Conservation (phyloP, 768 basidiomycete species). For the Suillus cothurnatus region DNA sequence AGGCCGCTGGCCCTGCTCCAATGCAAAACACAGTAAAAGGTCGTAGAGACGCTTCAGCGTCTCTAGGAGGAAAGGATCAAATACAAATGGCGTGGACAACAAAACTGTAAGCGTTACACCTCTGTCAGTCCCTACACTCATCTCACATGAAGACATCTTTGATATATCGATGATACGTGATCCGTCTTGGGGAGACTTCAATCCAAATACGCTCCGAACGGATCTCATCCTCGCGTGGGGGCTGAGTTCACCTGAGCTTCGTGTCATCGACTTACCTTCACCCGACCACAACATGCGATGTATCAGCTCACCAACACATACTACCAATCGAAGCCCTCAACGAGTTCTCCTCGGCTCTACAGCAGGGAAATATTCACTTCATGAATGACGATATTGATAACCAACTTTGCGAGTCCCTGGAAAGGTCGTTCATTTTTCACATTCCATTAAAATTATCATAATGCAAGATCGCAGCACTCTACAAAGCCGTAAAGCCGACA, state of each 20-base stretch:
- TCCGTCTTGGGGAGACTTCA: constrained; percentile 80
- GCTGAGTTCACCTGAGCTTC: constrained; percentile 42
- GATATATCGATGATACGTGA: constrained; percentile 88
- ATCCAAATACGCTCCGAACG: constrained; percentile 82
- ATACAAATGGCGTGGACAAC: constrained; percentile 52
- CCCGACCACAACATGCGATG: constrained; percentile 63
- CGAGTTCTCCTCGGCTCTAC: constrained; percentile 72
- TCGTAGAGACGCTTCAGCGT: constrained; percentile 49
- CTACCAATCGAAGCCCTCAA: constrained; percentile 85
- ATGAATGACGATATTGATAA: constrained; percentile 20
- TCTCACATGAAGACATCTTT: constrained; percentile 61
- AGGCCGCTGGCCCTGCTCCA: no score
- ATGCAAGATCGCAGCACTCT: no score
- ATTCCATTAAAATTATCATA: no score
- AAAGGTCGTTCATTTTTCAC: no score
- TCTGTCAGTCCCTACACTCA: background rate
- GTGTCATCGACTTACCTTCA: constrained; percentile 77
- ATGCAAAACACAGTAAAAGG: constrained; percentile 49
- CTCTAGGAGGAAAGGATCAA: constrained; percentile 75
- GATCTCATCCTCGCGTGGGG: constrained; percentile 52
- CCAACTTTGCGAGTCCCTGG: no score
- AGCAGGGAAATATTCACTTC: constrained; percentile 54
- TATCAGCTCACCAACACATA: constrained; percentile 82
- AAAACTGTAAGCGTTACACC: constrained; percentile 26
- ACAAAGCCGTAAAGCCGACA: no score